These are phyloP conservation scores for Apostasia shenzhenica DNA, from an alignment of 106 monocot species.

Conservation along the genomic window DNA sequence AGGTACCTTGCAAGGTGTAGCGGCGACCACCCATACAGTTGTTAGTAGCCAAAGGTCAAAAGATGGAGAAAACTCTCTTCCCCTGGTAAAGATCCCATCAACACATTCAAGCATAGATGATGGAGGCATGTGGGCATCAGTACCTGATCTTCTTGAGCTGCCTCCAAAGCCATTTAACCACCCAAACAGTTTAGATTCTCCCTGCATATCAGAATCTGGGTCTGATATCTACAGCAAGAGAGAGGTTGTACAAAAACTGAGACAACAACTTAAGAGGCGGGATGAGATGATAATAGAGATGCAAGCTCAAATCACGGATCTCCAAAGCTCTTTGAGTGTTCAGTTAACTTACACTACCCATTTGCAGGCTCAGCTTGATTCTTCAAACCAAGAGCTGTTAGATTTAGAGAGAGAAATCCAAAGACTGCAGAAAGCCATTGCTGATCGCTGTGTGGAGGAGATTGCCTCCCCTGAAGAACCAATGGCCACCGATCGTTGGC, in stretches of 20 bases:
- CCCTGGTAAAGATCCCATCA: conserved; percentile 10
- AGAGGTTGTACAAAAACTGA: conserved; percentile 26
- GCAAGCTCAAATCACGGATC: conserved; percentile 19
- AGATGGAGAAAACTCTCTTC: conserved; percentile 8
- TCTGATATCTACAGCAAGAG: conserved; percentile 24
- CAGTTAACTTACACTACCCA: conserved; percentile 14
- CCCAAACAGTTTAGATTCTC: conserved; percentile 22
- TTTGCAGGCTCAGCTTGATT: conserved; percentile 21
- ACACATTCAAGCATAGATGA: conserved; percentile 14
- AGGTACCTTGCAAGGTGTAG: no score
- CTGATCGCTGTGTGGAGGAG: conserved; percentile 12
- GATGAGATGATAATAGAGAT: conserved; percentile 42
- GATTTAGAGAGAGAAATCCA: conserved; percentile 20
- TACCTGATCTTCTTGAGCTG: conserved; percentile 21
- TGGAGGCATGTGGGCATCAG: conserved; percentile 20
- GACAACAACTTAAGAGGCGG: conserved; percentile 21
- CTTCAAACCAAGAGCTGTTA: conserved; percentile 7
- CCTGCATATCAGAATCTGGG: conserved; percentile 25
- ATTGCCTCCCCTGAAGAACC: conserved; percentile 6
- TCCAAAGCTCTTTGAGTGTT: conserved; percentile 11
- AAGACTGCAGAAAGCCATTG: conserved; percentile 13
- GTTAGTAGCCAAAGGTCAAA: conserved; percentile 6
- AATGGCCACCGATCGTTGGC: conserved; percentile 6
- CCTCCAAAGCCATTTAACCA: conserved; percentile 20
- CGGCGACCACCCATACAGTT: background rate